Conservation (phyloP, 192 early-diverging fungal species). For the Linnemannia elongata region DNA sequence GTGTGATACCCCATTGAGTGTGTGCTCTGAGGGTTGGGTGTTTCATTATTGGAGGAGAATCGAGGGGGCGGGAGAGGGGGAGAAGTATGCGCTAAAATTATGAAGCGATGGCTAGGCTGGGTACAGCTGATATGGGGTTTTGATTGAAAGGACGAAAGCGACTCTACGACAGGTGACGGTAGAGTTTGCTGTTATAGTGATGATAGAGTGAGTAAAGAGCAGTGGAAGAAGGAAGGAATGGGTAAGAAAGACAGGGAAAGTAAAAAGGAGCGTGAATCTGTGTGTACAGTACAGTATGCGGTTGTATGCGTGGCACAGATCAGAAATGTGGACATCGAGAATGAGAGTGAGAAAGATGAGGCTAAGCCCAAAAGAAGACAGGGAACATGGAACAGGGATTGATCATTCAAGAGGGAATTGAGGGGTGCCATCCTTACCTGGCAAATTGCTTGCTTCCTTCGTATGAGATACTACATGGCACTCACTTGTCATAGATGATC, state of each 20-base stretch:
- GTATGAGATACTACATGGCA: not conserved
- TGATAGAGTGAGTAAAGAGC: not conserved
- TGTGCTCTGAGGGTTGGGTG: not conserved
- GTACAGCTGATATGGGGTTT: not conserved
- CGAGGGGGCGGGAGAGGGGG: not conserved
- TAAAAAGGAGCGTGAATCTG: too few relatives aligned
- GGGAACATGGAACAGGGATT: too few relatives aligned
- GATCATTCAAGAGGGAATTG: not conserved
- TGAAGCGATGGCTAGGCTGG: not conserved
- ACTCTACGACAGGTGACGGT: not conserved
- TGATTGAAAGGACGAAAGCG: not conserved
- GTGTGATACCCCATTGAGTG: not conserved
- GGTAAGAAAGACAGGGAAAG: not conserved
- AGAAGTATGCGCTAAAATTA: not conserved
- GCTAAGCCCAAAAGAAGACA: conserved; percentile 4
- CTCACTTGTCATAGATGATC: not conserved
- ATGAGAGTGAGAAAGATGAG: too few relatives aligned
- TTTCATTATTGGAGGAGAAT: not conserved
- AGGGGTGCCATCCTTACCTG: not conserved
- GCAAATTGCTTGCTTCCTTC: too few relatives aligned
- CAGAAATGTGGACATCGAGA: not conserved
- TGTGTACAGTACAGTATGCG: not conserved
- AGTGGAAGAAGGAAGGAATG: not conserved
- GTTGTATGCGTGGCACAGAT: conserved; percentile 6
- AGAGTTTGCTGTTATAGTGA: not conserved